These are phyloP conservation scores for Periglandula ipomoeae DNA, from an alignment of 2,329 filamentous ascomycete species.

Conservation along the genomic window DNA sequence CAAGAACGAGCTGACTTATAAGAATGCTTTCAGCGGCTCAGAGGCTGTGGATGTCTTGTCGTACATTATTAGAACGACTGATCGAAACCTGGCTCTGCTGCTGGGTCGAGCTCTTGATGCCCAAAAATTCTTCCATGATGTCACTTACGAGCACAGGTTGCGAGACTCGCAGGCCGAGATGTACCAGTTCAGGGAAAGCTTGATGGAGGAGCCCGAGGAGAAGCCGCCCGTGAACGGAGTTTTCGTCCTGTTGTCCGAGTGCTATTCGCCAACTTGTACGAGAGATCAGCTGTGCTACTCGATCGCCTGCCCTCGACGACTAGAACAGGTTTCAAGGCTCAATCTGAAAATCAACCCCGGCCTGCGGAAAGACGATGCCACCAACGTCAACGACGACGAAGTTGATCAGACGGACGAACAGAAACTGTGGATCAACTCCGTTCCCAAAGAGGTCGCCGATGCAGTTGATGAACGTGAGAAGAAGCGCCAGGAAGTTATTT, in stretches of 20 bases:
- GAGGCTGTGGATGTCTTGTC: constrained; percentile 93
- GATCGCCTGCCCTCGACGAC: constrained; percentile 84
- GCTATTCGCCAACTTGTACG: constrained; percentile 96
- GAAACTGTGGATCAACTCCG: constrained; percentile 98
- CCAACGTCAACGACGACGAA: constrained; percentile 65
- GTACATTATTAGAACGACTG: constrained; percentile 94
- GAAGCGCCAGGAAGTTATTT: constrained; percentile 97
- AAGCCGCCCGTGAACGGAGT: constrained; percentile 78
- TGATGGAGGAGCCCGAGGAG: constrained; percentile 74
- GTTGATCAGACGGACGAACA: constrained; percentile 82
- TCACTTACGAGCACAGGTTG: constrained; percentile 92
- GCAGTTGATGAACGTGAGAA: constrained; percentile 84
- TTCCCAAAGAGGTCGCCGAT: constrained; percentile 89
- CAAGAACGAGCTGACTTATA: constrained; percentile 96
- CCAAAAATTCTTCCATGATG: constrained; percentile 98
- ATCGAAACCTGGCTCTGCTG: constrained; percentile 85
- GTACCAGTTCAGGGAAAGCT: constrained; percentile 90
- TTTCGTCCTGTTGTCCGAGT: constrained; percentile 92
- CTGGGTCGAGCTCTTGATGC: constrained; percentile 88
- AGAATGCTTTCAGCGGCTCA: constrained; percentile 90
- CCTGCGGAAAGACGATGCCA: constrained; percentile 55
- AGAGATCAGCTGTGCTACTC: constrained; percentile 94
- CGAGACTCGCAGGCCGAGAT: constrained; percentile 91
- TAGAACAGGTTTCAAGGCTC: constrained; percentile 89
- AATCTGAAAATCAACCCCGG: constrained; percentile 91